Conservation (phyloP, 345 rosid species). For the Bretschneidera sinensis region DNA sequence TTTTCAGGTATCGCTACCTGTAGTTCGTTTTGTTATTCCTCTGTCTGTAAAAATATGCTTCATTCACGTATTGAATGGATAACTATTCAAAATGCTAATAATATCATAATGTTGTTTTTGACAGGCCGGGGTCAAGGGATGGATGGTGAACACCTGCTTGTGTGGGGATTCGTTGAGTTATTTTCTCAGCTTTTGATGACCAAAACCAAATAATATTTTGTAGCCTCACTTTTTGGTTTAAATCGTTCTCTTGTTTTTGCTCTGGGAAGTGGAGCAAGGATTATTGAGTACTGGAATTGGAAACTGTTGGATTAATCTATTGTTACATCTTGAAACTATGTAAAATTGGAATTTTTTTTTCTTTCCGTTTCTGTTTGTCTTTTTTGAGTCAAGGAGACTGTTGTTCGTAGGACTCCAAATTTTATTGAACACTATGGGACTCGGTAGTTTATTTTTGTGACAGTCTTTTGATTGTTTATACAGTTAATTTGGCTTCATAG, state of each 20-base stretch:
- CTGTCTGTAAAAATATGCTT: background rate
- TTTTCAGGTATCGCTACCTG: background rate
- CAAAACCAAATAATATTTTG: slow-evolving; percentile 37
- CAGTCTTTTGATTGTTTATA: slow-evolving; percentile 4
- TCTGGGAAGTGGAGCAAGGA: slow-evolving; percentile 41
- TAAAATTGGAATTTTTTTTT: slow-evolving; percentile 24
- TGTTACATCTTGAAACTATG: slow-evolving; percentile 28
- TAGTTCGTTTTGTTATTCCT: background rate
- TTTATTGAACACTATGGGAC: slow-evolving; percentile 24
- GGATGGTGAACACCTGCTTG: slow-evolving; percentile 47
- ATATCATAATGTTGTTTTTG: slow-evolving; percentile 2
- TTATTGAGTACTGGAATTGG: slow-evolving; percentile 28
- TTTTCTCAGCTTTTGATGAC: slow-evolving; percentile 23
- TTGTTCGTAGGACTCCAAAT: slow-evolving; percentile 26
- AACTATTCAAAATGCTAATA: background rate
- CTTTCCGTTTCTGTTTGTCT: slow-evolving; percentile 10
- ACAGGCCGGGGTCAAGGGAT: slow-evolving; percentile 61
- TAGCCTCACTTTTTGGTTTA: slow-evolving; percentile 10
- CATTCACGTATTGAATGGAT: too few relatives aligned
- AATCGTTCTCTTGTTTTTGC: slow-evolving; percentile 25
- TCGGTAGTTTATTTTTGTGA: slow-evolving; percentile 16
- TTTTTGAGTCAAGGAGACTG: slow-evolving; percentile 20
- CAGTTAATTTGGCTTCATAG: too few relatives aligned
- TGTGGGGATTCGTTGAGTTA: slow-evolving; percentile 19
- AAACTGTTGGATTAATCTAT: slow-evolving; percentile 24